Base-by-base conservation (phyloP, 2,329 filamentous ascomycete genomes). In the Fusarium mexicanum region DNA sequence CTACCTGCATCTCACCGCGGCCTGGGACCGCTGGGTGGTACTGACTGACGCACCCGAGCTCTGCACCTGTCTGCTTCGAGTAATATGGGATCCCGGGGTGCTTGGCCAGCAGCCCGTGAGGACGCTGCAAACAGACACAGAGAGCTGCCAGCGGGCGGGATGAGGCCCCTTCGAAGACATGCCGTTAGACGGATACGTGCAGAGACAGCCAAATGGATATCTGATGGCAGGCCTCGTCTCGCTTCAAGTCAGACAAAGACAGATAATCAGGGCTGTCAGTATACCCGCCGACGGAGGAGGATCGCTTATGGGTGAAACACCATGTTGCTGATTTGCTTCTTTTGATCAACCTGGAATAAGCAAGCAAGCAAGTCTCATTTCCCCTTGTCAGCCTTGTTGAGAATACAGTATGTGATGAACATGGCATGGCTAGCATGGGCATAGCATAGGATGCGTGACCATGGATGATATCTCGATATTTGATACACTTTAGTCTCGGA, bases 11-110 rank as follows among this genome's bases (percentile, higher is more conserved):
- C 73, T 73, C 66, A 68, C 74, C 61, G 53, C 59, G 65, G 64
- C 59, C 55, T 72, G 63, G 71, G 59, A 72, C 55, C 67, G 59
- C 72, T 73, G 63, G 64, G 76, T 77, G 64, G 75, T 66, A 77
- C 74, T 77, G 60, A 71, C 57, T 76, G 59, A 69, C 58, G 55
- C 66, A 72, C 60, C 46, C 44, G 40, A 47, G 64, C 43, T 40
- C 77, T 78, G 77, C 77, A 78, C 51, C 69, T 59, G 70, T 73
- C 76, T 75, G 29, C 65, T 76, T 78, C 64, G 54, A 77, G 77
- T 64, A 77, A 75, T 74, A 57, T 61, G 54, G 26, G 48, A 55
- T 53, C 60, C 66, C 51, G 68, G 68, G 74, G 76, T 64, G n/a
- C 51, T 66, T 35, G 57, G 71, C 67, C 60, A 72, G 67, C 54